These are phyloP conservation scores for Phalaenopsis aphrodite DNA, from an alignment of 106 monocot species.

Conservation along the genomic window DNA sequence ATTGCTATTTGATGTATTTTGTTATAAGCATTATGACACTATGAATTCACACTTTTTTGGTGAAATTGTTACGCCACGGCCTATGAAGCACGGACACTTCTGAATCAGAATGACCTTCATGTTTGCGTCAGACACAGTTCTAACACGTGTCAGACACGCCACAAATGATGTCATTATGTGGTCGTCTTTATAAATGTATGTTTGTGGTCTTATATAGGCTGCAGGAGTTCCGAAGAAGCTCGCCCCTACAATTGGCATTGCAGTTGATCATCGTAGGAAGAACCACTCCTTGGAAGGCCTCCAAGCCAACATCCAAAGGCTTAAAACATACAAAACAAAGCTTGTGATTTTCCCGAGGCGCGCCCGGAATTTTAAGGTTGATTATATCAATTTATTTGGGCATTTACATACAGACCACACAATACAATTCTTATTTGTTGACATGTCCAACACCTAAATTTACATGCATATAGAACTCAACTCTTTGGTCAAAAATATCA, in stretches of 20 bases:
- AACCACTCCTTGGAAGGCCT: constrained; percentile 38
- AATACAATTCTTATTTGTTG: too few relatives aligned
- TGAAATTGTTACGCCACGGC: too few relatives aligned
- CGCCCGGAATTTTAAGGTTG: constrained; percentile 41
- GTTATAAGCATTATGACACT: neutral
- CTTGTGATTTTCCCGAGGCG: constrained; percentile 42
- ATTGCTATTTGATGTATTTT: too few relatives aligned
- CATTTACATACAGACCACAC: too few relatives aligned
- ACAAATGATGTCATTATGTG: too few relatives aligned
- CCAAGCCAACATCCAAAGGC: constrained; percentile 46
- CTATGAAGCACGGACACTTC: too few relatives aligned
- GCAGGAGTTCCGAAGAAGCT: constrained; percentile 58
- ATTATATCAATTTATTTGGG: neutral
- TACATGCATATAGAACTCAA: too few relatives aligned
- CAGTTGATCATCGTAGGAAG: constrained; percentile 59
- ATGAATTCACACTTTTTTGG: neutral
- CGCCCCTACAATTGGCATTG: constrained; percentile 59
- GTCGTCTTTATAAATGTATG: neutral
- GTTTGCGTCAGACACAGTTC: too few relatives aligned
- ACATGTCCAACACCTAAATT: too few relatives aligned
- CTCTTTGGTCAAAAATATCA: too few relatives aligned
- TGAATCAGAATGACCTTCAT: too few relatives aligned
- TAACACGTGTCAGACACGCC: too few relatives aligned
- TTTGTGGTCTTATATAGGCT: constrained; percentile 14
- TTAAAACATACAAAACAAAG: constrained; percentile 47